Evolutionary conservation across 768 basidiomycete genomes (phyloP), one percentile per base, ranked within the genome.

Genomic region (Pleurotus djamor): DNA sequence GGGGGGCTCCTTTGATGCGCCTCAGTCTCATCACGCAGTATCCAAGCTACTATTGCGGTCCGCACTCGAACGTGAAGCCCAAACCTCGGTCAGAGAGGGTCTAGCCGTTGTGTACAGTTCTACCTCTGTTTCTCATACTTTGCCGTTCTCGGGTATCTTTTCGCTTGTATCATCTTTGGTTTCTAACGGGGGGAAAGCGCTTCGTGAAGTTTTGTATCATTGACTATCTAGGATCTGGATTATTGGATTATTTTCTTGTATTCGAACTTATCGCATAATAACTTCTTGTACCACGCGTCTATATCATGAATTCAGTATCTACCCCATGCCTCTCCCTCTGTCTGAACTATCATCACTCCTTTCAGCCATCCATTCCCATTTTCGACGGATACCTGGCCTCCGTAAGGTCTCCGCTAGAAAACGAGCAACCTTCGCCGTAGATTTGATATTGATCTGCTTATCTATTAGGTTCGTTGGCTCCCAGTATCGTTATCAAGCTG

Each of bases 391-490:
- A 9, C 60, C 49, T 17, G 34, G 57, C 1, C 57, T 71, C 32
- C 61, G 60, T 44, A 64, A 59, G 12, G 56, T 67, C 3, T n/a
- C 68, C 7, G 50, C 43, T 0, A 41, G 38, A n/a, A 65, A 64
- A 21, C 66, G 68, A 13, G 57, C 60, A 16, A 60, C 56, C 1
- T 79, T 84, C 61, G 70, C 75, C 28, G 50, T 69, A 35, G 79
- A 84, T 64, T 61, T 78, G 45, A 72, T 73, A 59, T 60, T 83
- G 44, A 68, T 84, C 14, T 79, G 74, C 4, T 66, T 77, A 16
- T 67, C 72, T 52, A 61, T 81, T 49, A 74, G 82, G 82, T 82
- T 43, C 28, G 33, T 38, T 44, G 10, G 33, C 34, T 5, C 32
- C 34, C n/a, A 51, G 51, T 16, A 35, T 36, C 4, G 35, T 8